Evolutionary conservation across 176 grass and related monocot genomes (phyloP).

Genomic region (Paspalum notatum): DNA sequence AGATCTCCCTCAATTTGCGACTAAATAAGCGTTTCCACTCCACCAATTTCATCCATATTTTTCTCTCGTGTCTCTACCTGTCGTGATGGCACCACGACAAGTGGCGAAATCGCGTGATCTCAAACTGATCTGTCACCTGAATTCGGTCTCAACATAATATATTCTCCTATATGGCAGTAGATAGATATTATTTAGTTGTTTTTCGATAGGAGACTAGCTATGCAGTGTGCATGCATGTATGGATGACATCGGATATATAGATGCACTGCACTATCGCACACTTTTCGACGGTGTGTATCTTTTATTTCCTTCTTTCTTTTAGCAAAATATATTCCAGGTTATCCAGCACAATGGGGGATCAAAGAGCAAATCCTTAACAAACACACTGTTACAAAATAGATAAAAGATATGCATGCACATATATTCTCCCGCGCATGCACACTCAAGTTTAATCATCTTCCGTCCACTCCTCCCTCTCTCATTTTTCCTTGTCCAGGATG

Average conservation of each 20-base stretch:
- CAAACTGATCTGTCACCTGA: background rate
- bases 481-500: background rate
- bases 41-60: background rate
- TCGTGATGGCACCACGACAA: background rate
- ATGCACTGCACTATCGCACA: background rate
- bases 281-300: background rate
- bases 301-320: conserved; percentile 10
- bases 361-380: conserved; percentile 37
- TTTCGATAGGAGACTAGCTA: background rate
- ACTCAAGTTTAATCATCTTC: conserved; percentile 35
- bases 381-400: background rate
- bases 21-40: background rate
- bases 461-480: background rate
- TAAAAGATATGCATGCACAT: background rate
- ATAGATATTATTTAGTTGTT: background rate
- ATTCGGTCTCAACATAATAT: background rate
- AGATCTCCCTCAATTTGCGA: conserved; percentile 7
- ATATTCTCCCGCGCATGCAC: conserved; percentile 31
- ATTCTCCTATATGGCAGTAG: background rate
- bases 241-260: conserved; percentile 10
- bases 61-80: background rate
- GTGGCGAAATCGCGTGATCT: background rate
- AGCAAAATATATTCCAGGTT: conserved; percentile 54
- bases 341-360: conserved; percentile 43
- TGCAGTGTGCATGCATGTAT: background rate